Evolutionary conservation across 1,139 yeast species (phyloP).

Genomic region (Nakaseomyces bracarensis): DNA sequence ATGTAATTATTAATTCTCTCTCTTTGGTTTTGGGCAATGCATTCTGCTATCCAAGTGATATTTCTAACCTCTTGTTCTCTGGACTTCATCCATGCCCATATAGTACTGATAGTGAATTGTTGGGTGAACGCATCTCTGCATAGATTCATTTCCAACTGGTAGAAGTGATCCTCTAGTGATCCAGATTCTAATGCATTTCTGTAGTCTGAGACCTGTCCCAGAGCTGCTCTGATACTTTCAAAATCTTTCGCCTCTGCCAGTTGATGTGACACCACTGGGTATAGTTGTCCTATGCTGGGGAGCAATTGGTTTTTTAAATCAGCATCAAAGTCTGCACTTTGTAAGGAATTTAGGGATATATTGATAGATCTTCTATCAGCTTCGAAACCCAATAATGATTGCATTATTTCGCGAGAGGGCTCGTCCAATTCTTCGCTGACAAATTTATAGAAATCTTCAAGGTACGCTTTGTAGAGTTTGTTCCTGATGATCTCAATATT

Average conservation of each 20-base stretch:
- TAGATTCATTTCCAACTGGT: constrained; percentile 81
- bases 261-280: constrained; percentile 64
- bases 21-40: constrained; percentile 83
- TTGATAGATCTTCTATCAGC: constrained; percentile 94
- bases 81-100: constrained; percentile 95
- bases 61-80: constrained; percentile 95
- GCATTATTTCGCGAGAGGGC: constrained; percentile 81
- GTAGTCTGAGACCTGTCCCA: constrained; percentile 69
- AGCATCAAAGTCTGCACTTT: constrained; percentile 41
- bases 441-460: constrained; percentile 77
- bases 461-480: constrained; percentile 81
- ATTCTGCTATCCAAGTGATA: constrained; percentile 97
- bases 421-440: constrained; percentile 50
- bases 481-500: constrained; percentile 93
- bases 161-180: constrained; percentile 87
- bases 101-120: constrained; percentile 82
- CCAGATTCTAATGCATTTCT: constrained; percentile 63
- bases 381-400: constrained; percentile 69
- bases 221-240: constrained; percentile 69
- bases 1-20: constrained; percentile 73
- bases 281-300: constrained; percentile 74
- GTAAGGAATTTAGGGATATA: constrained; percentile 78
- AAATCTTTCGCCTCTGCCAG: constrained; percentile 71
- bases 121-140: constrained; percentile 93
- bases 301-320: constrained; percentile 66